These are phyloP conservation scores for Phytophthora sp. DNA, from an alignment of 352 stramenopile genomes.

Conservation along the genomic window DNA sequence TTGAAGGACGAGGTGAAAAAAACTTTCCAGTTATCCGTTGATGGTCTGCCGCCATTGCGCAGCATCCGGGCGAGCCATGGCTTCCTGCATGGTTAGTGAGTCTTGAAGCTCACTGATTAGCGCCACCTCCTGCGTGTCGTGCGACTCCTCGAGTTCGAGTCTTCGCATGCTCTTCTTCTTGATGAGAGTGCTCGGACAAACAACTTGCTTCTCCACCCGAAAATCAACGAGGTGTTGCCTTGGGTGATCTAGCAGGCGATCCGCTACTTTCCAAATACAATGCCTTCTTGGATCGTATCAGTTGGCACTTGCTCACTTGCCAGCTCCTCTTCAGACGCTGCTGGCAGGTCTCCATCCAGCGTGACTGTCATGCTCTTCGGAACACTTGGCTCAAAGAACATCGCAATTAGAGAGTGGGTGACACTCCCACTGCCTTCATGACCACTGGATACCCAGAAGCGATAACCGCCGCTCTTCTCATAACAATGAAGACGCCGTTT, in stretches of 20 bases:
- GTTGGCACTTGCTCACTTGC: neutral
- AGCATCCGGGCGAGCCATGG: neutral
- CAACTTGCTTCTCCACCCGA: too few relatives aligned
- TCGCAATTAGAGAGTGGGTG: neutral
- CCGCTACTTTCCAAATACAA: too few relatives aligned
- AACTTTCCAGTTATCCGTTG: slow-evolving; percentile 23
- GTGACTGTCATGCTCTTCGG: neutral
- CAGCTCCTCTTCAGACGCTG: neutral
- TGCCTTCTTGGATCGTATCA: neutral
- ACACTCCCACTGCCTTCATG: slow-evolving; percentile 8
- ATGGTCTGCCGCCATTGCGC: slow-evolving; percentile 16
- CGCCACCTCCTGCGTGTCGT: neutral
- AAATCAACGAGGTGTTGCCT: too few relatives aligned
- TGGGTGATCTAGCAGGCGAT: too few relatives aligned
- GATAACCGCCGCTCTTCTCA: neutral
- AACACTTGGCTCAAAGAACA: slow-evolving; percentile 12
- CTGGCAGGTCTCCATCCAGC: neutral
- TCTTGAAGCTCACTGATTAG: slow-evolving; percentile 5
- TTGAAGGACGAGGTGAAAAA: too few relatives aligned
- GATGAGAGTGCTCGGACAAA: neutral
- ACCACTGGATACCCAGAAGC: slow-evolving; percentile 1
- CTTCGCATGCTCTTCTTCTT: neutral
- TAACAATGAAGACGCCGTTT: neutral
- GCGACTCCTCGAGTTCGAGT: slow-evolving; percentile 10
- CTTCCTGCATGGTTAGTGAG: neutral